These are phyloP conservation scores for Petunia secreta DNA, from an alignment of 257 asterid genomes.

Conservation along the genomic window DNA sequence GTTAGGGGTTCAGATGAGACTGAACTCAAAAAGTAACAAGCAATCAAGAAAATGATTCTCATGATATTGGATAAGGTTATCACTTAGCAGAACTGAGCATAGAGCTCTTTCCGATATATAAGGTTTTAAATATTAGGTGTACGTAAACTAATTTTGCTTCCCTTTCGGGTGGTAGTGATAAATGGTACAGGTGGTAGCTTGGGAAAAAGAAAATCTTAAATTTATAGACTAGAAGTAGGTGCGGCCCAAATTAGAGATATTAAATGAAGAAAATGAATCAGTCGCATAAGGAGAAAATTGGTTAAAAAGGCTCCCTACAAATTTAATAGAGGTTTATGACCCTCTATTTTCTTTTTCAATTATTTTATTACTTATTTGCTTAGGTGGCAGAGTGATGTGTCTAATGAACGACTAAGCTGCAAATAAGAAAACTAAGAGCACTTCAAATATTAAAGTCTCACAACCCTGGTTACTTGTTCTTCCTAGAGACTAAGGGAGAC, in stretches of 20 bases:
- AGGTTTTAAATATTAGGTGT: not conserved
- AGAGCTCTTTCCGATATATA: not conserved
- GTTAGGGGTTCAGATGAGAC: conserved; percentile 36
- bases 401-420: too few species aligned
- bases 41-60: conserved; percentile 35
- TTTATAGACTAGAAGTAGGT: not conserved
- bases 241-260: not conserved
- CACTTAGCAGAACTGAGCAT: not conserved
- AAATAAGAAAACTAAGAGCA: too few species aligned
- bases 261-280: not conserved
- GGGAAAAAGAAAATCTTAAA: not conserved
- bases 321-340: too few species aligned
- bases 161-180: not conserved
- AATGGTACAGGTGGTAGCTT: not conserved
- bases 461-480: too few species aligned
- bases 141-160: not conserved
- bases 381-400: too few species aligned
- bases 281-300: too few species aligned
- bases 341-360: too few species aligned
- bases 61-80: conserved; percentile 14
- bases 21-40: conserved; percentile 13
- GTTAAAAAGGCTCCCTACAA: too few species aligned
- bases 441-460: too few species aligned
- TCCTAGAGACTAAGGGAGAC: too few species aligned
- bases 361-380: too few species aligned